These are phyloP conservation scores for Cercophora samala DNA, from an alignment of 495 filamentous ascomycete species.

Conservation along the genomic window DNA sequence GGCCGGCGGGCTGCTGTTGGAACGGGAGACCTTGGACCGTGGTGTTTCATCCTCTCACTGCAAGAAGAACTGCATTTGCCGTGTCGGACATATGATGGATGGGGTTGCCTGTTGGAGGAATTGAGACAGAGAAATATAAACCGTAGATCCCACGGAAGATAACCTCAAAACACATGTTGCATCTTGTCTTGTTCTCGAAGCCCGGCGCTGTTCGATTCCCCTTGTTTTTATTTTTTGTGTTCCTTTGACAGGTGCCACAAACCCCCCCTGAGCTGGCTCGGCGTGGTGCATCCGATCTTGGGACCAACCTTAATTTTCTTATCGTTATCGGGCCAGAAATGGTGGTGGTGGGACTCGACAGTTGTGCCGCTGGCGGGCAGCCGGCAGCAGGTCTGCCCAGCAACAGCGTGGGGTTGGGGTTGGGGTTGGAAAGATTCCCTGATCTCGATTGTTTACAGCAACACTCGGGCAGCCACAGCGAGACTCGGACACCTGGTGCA, in stretches of 20 bases:
- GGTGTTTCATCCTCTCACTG: slow-evolving; percentile 9
- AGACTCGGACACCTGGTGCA: slow-evolving; percentile 13
- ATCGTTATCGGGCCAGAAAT: slow-evolving; percentile 16
- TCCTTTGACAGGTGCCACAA: neutral
- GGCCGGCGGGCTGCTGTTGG: neutral
- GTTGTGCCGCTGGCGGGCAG: slow-evolving; percentile 19
- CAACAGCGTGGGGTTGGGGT: slow-evolving; percentile 23
- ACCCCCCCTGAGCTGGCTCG: neutral
- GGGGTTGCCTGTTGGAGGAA: neutral
- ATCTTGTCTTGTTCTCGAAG: neutral
- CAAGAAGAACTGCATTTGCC: neutral
- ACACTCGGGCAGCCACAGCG: slow-evolving; percentile 12
- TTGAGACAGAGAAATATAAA: neutral
- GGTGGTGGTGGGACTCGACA: slow-evolving; percentile 27
- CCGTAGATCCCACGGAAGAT: neutral
- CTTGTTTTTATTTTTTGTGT: slow-evolving; percentile 4
- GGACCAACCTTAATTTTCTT: slow-evolving; percentile 5
- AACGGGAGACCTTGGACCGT: neutral
- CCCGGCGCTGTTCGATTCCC: neutral
- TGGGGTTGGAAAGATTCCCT: slow-evolving; percentile 29
- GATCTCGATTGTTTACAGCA: slow-evolving; percentile 32
- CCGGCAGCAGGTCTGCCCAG: slow-evolving; percentile 19
- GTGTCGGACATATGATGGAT: neutral
- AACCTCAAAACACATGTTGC: neutral
- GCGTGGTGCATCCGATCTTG: neutral